Base-by-base conservation (phyloP, 2,329 filamentous ascomycete species). In the Aureobasidium sp. region DNA sequence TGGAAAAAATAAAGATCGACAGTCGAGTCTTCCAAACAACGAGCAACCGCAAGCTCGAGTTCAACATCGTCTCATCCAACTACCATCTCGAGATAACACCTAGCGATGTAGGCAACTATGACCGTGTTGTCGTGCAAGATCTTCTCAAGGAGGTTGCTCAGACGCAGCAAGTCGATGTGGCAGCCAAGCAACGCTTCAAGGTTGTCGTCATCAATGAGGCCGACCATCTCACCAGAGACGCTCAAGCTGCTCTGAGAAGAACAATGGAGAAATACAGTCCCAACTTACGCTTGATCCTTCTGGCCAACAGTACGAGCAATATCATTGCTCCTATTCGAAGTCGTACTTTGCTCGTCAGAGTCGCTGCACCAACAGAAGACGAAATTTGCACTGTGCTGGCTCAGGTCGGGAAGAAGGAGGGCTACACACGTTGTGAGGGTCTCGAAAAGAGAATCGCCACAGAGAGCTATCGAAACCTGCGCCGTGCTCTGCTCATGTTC, bases 1-100 rank as follows among this genome's bases (percentile, higher is more conserved):
- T 96, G n/a, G 95, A 99, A 73, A 97, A 97, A 82, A 99, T 99
- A 82, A 97, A 97, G 79, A 97, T 99, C 77, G 94, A 99, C 73
- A 90, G 92, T 13, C 89, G 94, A 66, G 89, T 97, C 63, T 99
- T 99, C 79, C 92, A 96, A 76, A 97, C 94, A 1, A 92, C 86
- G 26, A 70, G 88, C 72, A 97, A 96, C 76, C 91, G 94, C 73
- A 99, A 99, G 77, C 87, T 99, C 69, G 94, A 99, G 77, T 99
- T 99, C 84, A 99, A 97, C 78, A 96, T 99, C 66, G 94, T 99
- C 61, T 87, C 92, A 48, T 97, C 93, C 0, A 87, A 97, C 66
- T 99, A 99, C 78, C 94, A 99, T 75, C 87, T 99, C 69, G 94
- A 99, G 75, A 99, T 99, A 72, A 99, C 94, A 8, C 94, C 94